A percentile compares a stretch with the other conserved stretches of the same genome.
phyloP scores from a whole-genome alignment of 2,329 filamentous ascomycete genomes.

The Myotisia sp. region DNA sequence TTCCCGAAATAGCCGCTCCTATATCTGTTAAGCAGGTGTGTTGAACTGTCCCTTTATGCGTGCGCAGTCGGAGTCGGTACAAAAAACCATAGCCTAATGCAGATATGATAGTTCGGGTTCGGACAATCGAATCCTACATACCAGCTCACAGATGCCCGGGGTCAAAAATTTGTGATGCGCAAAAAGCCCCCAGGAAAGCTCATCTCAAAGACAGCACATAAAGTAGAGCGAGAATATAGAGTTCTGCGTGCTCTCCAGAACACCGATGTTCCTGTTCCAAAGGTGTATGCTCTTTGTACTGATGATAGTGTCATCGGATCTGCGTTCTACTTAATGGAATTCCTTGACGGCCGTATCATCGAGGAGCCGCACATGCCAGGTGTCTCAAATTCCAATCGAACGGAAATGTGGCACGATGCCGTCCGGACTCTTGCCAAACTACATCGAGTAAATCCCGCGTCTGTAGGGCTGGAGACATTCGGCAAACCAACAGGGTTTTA shows the following conservation, averaged over 20 bases:
- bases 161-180: slow-evolving; percentile 69
- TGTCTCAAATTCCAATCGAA: slow-evolving; percentile 53
- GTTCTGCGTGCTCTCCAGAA: slow-evolving; percentile 68
- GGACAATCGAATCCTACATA: slow-evolving; percentile 97
- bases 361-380: slow-evolving; percentile 72
- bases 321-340: slow-evolving; percentile 95
- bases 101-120: slow-evolving; percentile 64
- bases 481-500: slow-evolving; percentile 70
- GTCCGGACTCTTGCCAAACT: slow-evolving; percentile 70
- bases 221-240: slow-evolving; percentile 88
- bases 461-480: slow-evolving; percentile 56
- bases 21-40: slow-evolving; percentile 76
- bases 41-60: too few species aligned
- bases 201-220: slow-evolving; percentile 83
- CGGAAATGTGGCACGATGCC: slow-evolving; percentile 72
- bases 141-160: slow-evolving; percentile 62
- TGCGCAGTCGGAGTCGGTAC: neutral
- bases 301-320: slow-evolving; percentile 69
- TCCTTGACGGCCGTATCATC: slow-evolving; percentile 83
- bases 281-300: slow-evolving; percentile 71
- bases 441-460: slow-evolving; percentile 55
- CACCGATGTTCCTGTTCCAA: slow-evolving; percentile 75
- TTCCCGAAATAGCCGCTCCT: slow-evolving; percentile 67
- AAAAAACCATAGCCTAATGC: neutral
- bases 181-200: slow-evolving; percentile 94